A percentile compares a stretch with the other conserved stretches of the same genome.
phyloP scores from a whole-genome alignment of 805 yeast genomes.

The Candida pseudofarinosa region DNA sequence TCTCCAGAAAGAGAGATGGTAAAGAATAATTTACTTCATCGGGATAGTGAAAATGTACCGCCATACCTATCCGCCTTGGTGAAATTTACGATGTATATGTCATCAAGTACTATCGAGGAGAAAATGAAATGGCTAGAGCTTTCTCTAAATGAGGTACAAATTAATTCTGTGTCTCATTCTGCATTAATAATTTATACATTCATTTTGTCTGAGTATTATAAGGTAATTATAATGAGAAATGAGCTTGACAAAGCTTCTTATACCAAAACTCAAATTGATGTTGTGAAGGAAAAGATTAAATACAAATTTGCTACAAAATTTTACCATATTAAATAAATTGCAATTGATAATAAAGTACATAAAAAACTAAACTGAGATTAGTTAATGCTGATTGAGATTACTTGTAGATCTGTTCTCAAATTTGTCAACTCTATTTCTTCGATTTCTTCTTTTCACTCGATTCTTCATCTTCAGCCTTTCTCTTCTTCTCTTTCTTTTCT shows the following conservation, averaged over 20 bases:
- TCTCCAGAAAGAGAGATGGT: too few species aligned
- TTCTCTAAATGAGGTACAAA: neutral
- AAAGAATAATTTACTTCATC: neutral
- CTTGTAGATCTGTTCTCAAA: neutral
- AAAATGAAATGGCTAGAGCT: neutral
- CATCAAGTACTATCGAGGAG: neutral
- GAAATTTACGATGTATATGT: neutral
- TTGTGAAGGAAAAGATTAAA: neutral
- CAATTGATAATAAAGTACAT: constrained; percentile 1
- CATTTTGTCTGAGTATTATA: neutral
- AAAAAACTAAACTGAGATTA: neutral
- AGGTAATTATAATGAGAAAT: neutral
- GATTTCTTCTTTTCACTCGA: constrained; percentile 47
- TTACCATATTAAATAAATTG: constrained; percentile 3
- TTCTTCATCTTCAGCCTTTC: constrained; percentile 33
- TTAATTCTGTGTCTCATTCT: neutral
- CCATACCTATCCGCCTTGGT: neutral
- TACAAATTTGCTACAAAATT: neutral
- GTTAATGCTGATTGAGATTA: neutral
- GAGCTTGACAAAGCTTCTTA: neutral
- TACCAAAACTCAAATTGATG: neutral
- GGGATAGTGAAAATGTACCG: neutral
- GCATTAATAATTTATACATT: neutral
- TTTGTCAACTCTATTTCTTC: constrained; percentile 24
- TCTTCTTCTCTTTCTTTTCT: constrained; percentile 30